phyloP scores from a whole-genome alignment of 495 filamentous ascomycete species.

The Staphylotrichum longicolle region DNA sequence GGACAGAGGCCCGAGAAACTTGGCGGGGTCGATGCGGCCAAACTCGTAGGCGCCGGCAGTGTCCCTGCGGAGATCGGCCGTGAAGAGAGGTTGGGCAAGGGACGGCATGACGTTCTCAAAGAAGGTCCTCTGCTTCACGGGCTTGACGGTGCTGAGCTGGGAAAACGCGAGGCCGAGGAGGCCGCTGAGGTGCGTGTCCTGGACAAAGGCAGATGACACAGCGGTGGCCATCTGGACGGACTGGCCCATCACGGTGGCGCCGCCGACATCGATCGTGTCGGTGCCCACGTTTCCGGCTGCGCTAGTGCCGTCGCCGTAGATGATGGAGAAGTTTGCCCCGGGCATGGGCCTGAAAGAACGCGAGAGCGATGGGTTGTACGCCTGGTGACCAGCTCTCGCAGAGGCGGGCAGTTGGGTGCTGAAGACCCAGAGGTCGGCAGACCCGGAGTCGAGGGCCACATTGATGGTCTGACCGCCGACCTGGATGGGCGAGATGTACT shows the following conservation, averaged over 20 bases:
- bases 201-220: constrained; percentile 62
- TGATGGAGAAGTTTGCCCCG: constrained; percentile 58
- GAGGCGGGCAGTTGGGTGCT: constrained; percentile 57
- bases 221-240: constrained; percentile 66
- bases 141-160: constrained; percentile 68
- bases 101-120: constrained; percentile 69
- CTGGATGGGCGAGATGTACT: constrained; percentile 68
- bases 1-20: constrained; percentile 62
- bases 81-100: constrained; percentile 69
- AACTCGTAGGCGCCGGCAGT: constrained; percentile 72
- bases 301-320: constrained; percentile 71
- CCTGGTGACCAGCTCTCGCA: constrained; percentile 49
- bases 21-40: constrained; percentile 63
- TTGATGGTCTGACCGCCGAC: constrained; percentile 73
- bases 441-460: constrained; percentile 82
- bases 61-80: constrained; percentile 63
- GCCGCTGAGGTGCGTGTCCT: constrained; percentile 63
- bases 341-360: constrained; percentile 47
- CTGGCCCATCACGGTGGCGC: constrained; percentile 63
- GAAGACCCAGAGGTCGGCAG: constrained; percentile 83
- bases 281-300: constrained; percentile 66
- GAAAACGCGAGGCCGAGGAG: constrained; percentile 76
- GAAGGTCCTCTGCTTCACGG: constrained; percentile 69
- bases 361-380: constrained; percentile 63
- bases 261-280: constrained; percentile 73